Evolutionary conservation across 768 basidiomycete species (phyloP).

Genomic region (Albatrellus ellisii): DNA sequence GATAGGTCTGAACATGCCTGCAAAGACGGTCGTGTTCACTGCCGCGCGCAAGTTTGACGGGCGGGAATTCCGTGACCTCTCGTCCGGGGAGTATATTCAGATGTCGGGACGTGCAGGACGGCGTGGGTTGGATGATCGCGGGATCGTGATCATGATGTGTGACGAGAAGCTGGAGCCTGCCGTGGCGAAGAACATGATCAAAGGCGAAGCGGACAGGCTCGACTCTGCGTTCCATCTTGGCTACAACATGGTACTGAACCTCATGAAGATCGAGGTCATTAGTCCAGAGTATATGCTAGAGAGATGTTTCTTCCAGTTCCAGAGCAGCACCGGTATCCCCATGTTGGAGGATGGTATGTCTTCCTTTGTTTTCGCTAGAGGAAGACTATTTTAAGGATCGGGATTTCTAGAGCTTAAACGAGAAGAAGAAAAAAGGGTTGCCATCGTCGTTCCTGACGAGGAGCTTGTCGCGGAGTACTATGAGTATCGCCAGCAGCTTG

Average conservation of each 20-base stretch:
- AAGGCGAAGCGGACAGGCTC: conserved; percentile 91
- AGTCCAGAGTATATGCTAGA: conserved; percentile 98
- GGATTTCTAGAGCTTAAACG: conserved; percentile 46
- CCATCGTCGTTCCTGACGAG: conserved; percentile 74
- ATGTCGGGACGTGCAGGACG: conserved; percentile 99
- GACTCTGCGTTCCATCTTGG: conserved; percentile 98
- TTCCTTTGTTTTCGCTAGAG: not conserved
- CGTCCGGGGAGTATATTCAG: conserved; percentile 96
- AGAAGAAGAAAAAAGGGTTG: conserved; percentile 53
- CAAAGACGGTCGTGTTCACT: conserved; percentile 98
- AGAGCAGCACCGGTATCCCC: conserved; percentile 88
- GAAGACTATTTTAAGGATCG: not conserved
- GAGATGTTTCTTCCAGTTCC: conserved; percentile 97
- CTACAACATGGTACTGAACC: conserved; percentile 97
- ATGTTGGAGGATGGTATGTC: conserved; percentile 65
- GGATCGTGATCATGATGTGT: conserved; percentile 99
- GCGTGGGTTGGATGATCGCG: conserved; percentile 94
- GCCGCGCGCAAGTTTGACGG: conserved; percentile 94
- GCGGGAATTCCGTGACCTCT: conserved; percentile 83
- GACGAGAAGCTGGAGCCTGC: conserved; percentile 94
- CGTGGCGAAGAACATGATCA: conserved; percentile 92
- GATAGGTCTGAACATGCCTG: conserved; percentile 98
- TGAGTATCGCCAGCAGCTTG: conserved; percentile 84
- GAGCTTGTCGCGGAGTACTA: conserved; percentile 80
- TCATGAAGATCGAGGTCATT: conserved; percentile 97